A percentile compares a stretch with the other conserved stretches of the same genome.
Conservation (phyloP, 2,329 filamentous ascomycete species). For the Curvularia eragrostidis region DNA sequence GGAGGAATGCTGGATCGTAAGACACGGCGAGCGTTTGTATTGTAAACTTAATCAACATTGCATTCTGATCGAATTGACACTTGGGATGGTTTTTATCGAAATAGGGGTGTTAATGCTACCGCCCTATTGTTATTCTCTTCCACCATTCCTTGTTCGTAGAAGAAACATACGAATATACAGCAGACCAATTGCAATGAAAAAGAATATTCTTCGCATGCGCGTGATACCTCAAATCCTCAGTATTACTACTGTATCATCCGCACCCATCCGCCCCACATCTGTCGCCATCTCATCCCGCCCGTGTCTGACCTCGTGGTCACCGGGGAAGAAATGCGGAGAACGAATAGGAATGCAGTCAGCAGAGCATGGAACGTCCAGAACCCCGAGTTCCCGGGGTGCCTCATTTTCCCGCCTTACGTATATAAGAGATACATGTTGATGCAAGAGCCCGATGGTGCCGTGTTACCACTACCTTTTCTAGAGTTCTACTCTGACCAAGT, state of each 20-base stretch:
- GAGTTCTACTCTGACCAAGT: background rate
- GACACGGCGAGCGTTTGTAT: background rate
- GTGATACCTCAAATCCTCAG: background rate
- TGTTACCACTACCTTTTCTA: background rate
- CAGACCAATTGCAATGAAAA: background rate
- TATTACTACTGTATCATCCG: constrained; percentile 8
- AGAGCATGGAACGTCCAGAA: background rate
- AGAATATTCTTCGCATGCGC: background rate
- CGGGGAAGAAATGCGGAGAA: constrained; percentile 1
- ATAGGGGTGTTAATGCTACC: background rate
- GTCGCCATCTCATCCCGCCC: constrained; percentile 3
- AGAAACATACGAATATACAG: no score
- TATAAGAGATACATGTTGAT: background rate
- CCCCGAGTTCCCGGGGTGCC: background rate
- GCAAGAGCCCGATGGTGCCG: background rate
- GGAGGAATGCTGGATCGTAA: background rate
- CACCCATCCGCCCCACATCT: constrained; percentile 20
- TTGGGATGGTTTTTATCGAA: background rate
- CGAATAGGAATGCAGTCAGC: background rate
- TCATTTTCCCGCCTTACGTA: background rate
- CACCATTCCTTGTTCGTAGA: no score
- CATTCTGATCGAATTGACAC: background rate
- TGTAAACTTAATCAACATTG: background rate
- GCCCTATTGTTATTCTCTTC: no score
- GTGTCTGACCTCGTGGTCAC: constrained; percentile 16